Evolutionary conservation across 2,329 filamentous ascomycete genomes (phyloP), one percentile per base, ranked within the genome.

Genomic region (Ascochyta clinopodiicola): DNA sequence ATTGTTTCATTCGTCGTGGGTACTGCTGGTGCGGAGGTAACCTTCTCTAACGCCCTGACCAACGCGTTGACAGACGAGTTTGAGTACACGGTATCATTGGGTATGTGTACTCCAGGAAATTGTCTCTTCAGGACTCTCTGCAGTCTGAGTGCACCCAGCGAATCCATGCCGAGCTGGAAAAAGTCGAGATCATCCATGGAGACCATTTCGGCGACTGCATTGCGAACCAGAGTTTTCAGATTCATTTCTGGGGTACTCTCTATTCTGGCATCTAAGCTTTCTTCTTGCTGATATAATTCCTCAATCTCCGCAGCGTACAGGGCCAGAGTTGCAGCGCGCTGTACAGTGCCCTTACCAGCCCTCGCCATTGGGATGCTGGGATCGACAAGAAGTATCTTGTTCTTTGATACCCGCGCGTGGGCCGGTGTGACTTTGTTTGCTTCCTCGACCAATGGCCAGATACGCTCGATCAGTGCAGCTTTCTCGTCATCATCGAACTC

Each of bases 331-430:
- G 66, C 51, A n/a, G 51, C 66, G 9, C 71, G 51, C 27, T 62
- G 54, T 9, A 64, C 44, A 0, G 63, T 64, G 1, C 69, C 71
- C 40, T 72, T 74, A 1, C 61, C 67, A 6, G 67, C 59, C 2
- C 60, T 55, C 4, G 43, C 21, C 38, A 61, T 59, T 7, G 60
- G 56, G n/a, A 50, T 59, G 2, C 51, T 9, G 3, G 49, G 39
- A 12, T 42, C 40, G 6, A 63, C 21, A 2, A 66, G 44, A 4
- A 51, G 56, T 2, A 45, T 38, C 22, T 37, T 32, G 8, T 36
- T 36, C 4, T 54, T 49, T 7, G 40, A 8, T n/a, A 44, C 40
- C 13, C 40, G n/a, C n/a, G 27, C 31, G 1, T 29, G 27, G 8
- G 27, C 27, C 10, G 9, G 27, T 12, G 27, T 29, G 27, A 29